A percentile compares a stretch with the other conserved stretches of the same genome.
phyloP scores from a whole-genome alignment of 176 grass and related monocot species.

The Ensete ventricosum region DNA sequence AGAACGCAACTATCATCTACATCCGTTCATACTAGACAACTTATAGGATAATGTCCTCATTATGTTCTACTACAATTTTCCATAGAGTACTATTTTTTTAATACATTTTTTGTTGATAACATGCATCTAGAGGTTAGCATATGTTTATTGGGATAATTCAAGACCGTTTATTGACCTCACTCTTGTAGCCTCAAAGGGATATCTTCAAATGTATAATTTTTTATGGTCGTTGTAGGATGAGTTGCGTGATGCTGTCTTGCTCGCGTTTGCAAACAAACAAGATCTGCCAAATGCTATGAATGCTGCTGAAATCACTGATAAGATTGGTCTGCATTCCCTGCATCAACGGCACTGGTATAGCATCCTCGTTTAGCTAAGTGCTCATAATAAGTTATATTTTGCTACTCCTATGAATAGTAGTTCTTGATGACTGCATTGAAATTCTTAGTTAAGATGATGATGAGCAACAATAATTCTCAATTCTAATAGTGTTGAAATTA shows the following conservation, averaged over 20 bases:
- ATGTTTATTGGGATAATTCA: too few relatives aligned
- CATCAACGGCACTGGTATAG: neutral
- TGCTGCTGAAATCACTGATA: slow-evolving; percentile 10
- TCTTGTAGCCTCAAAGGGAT: neutral
- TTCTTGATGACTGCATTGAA: neutral
- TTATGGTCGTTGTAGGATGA: neutral
- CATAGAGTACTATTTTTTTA: too few relatives aligned
- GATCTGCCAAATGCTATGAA: slow-evolving; percentile 8
- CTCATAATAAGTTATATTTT: neutral
- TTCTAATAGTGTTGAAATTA: too few relatives aligned
- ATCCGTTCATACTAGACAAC: too few relatives aligned
- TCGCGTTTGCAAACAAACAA: slow-evolving; percentile 7
- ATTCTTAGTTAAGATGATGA: neutral
- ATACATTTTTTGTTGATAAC: too few relatives aligned
- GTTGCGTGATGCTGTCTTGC: neutral
- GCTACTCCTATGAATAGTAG: neutral
- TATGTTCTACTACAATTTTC: too few relatives aligned
- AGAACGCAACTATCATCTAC: too few relatives aligned
- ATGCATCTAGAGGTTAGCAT: too few relatives aligned
- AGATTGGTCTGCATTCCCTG: neutral
- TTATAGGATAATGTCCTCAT: too few relatives aligned
- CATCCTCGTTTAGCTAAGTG: too few relatives aligned
- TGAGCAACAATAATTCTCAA: too few relatives aligned
- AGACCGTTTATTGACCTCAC: too few relatives aligned
- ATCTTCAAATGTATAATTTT: neutral